Evolutionary conservation across 805 yeast species (phyloP).

Genomic region (Candida namnaoensis): DNA sequence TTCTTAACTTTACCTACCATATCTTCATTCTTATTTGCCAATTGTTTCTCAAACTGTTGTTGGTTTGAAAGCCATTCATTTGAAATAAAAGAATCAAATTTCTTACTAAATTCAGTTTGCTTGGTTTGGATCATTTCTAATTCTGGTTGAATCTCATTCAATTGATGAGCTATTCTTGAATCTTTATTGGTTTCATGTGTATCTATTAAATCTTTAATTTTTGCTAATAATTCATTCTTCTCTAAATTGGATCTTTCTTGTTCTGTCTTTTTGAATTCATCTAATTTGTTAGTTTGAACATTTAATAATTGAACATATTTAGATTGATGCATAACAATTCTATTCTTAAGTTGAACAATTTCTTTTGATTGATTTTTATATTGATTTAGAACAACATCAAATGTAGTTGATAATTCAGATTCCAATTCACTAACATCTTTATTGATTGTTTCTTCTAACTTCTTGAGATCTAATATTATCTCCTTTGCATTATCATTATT

Average conservation of each 20-base stretch:
- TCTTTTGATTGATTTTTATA: slow-evolving; percentile 11
- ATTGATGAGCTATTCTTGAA: slow-evolving; percentile 1
- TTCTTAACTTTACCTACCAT: slow-evolving; percentile 1
- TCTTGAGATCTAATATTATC: background rate
- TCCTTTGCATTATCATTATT: slow-evolving; percentile 1
- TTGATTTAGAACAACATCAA: slow-evolving; percentile 9
- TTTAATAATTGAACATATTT: slow-evolving; percentile 5
- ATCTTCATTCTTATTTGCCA: slow-evolving; percentile 4
- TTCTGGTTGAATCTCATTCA: slow-evolving; percentile 5
- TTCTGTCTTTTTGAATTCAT: slow-evolving; percentile 5
- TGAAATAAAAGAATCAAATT: slow-evolving; percentile 5
- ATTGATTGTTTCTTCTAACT: background rate
- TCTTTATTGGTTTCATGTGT: slow-evolving; percentile 4
- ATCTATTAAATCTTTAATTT: slow-evolving; percentile 5
- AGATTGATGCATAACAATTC: slow-evolving; percentile 6
- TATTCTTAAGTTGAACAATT: slow-evolving; percentile 7
- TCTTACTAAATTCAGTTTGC: slow-evolving; percentile 7
- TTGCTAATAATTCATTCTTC: slow-evolving; percentile 3
- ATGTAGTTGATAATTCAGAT: background rate
- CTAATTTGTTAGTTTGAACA: slow-evolving; percentile 2
- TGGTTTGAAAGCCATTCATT: slow-evolving; percentile 11
- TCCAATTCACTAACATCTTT: background rate
- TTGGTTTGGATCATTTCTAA: slow-evolving; percentile 3
- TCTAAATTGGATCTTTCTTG: slow-evolving; percentile 1
- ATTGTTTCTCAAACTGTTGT: slow-evolving; percentile 3